Base-by-base conservation (phyloP, 805 yeast genomes). In the Scheffersomyces lignosus region DNA sequence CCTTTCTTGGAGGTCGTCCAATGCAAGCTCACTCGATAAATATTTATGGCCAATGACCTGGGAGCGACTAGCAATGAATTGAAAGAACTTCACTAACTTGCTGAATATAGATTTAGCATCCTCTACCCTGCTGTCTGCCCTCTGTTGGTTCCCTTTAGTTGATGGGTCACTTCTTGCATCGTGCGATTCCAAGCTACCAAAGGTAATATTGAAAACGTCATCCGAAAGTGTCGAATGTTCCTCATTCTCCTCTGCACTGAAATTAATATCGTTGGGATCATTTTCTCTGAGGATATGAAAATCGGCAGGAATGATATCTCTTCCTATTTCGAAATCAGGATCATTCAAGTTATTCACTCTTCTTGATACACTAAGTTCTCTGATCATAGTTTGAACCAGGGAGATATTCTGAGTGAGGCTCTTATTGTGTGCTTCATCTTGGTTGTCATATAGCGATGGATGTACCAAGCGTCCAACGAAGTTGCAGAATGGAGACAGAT, bases 141-240 rank as follows among this genome's bases (percentile, higher is more conserved):
- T n/a, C n/a, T n/a, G n/a, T n/a, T n/a, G n/a, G n/a, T n/a, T n/a
- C 15, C 29, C 27, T 14, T 24, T 24, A 8, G 24, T 20, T 7
- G 24, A 20, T 10, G 18, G 9, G 7, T 37, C 44, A 30, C 43
- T 38, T 27, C 36, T 28, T n/a, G n/a, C n/a, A n/a, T n/a, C n/a
- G n/a, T n/a, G n/a, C 29, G 24, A 20, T 20, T 49, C 48, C 10
- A 55, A 28, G 15, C 48, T 60, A 2, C 55, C 51, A 22, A 58
- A 50, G 1, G 60, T 49, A 8, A 58, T 22, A 25, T 52, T 50
- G 36, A 57, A 56, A 8, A 53, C 33, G 3, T 42, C 47, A 16
- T 41, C 39, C 15, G 27, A 18, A 22, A 29, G n/a, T 8, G 29
- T n/a, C 18, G 32, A 35, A 4, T 25, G 26, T 5, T 24, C 15